Percentiles rank a stretch among this genome's conserved stretches.
Conservation (phyloP, 768 basidiomycete species). For the Phlebiopsis flavidoalba region DNA sequence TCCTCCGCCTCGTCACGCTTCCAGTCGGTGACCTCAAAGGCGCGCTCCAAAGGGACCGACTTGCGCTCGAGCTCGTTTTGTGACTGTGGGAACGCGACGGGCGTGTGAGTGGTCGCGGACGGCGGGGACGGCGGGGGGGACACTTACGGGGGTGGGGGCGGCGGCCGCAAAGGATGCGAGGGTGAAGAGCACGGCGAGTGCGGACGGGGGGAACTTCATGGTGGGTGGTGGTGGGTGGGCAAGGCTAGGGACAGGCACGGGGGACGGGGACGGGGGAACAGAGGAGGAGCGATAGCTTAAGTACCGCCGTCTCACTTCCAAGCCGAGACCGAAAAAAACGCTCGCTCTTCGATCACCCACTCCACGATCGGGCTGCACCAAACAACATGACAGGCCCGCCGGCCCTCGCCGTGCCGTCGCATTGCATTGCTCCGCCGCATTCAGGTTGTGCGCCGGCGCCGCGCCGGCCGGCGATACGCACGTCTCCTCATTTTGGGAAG, state of each 20-base stretch:
- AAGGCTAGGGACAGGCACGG: not conserved
- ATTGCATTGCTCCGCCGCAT: not conserved
- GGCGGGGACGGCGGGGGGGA: not conserved
- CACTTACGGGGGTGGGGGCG: slow-evolving; percentile 8
- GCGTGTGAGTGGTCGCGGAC: not conserved
- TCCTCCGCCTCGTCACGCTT: not conserved
- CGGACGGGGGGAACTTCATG: slow-evolving; percentile 17
- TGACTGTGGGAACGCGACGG: not conserved
- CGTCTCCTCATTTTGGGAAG: not conserved
- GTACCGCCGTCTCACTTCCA: not conserved
- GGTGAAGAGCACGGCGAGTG: slow-evolving; percentile 17
- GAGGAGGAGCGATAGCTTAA: not conserved
- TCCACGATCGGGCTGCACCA: not conserved
- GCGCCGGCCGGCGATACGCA: not conserved
- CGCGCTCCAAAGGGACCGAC: not conserved
- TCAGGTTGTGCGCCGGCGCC: too few relatives aligned
- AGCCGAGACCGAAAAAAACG: slow-evolving; percentile 6
- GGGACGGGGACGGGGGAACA: not conserved
- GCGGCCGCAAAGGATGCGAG: slow-evolving; percentile 20
- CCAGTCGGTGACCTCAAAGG: not conserved
- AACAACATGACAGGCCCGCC: not conserved
- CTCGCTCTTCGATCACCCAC: not conserved
- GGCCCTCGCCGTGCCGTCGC: not conserved
- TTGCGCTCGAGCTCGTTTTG: not conserved
- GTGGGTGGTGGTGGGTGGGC: not conserved